Base-by-base conservation (phyloP, 2,329 filamentous ascomycete genomes). In the Podosphaera fusca region DNA sequence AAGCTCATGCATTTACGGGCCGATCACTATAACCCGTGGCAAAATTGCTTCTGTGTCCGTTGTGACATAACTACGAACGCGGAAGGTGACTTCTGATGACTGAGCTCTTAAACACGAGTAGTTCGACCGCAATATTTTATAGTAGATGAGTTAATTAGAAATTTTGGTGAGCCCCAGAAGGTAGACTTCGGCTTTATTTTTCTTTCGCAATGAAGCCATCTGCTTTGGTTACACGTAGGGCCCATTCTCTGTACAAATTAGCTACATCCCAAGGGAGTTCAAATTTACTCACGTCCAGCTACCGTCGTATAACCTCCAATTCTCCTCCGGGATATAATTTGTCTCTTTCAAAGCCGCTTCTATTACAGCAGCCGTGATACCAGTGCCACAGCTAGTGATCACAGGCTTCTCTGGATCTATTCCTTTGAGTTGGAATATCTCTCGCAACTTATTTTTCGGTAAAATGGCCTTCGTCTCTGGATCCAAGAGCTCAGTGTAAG, bases 301-400 rank as follows among this genome's bases (percentile, higher is more conserved):
- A 53, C 92, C 92, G 69, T 98, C 92, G 66, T 98, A 98, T 30
- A 98, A 75, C 66, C 78, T 82, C 62, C 86, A 79, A 57, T 78
- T 78, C 59, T 81, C 76, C 0, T 77, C 70, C 3, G 78, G 73
- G 1, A 84, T 85, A 66, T 81, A 89, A 1, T 81, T 82, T 30
- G 89, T 87, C 69, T 87, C 81, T 35, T 79, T 80, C 56, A 98
- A 71, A 1, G 88, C 92, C 42, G 88, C 84, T 67, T 98, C 92
- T 47, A 98, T 80, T 49, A 95, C 79, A 21, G 86, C 87, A 6
- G 92, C 92, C 9, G 89, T 96, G 55, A 98, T 90, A 38, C 92
- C 92, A 5, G 89, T 95, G 10, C 92, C 92, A 65, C 92, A 98
- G 64, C 79, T 90, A 55, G 81, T 85, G 64, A 96, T 84, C 62